Base-by-base conservation (phyloP, 202 grass and related monocot genomes). In the Panicum hallii region DNA sequence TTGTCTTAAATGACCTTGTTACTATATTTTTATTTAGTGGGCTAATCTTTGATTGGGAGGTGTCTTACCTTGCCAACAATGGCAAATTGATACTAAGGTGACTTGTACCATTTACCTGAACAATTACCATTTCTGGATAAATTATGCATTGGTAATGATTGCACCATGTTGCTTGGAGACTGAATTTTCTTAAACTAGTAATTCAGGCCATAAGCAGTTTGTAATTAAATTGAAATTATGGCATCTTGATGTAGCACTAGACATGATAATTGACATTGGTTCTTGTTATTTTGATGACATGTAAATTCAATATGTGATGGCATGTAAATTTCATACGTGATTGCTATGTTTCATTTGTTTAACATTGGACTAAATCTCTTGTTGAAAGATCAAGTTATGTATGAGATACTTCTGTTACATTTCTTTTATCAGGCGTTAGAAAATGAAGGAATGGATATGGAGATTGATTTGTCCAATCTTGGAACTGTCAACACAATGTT, bases 381-480 rank as follows among this genome's bases (percentile, higher is more conserved):
- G 11, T 74, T 60, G n/a, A 62, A 83, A 84, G 10, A 75, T 48
- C 8, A 75, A 58, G 40, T 80, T 52, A 60, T 82, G 62, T 40
- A n/a, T 58, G 76, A 81, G 17, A 41, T 38, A 32, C 60, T 60
- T 9, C 73, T 84, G 6, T 80, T 72, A n/a, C 44, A 80, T 26
- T 55, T 46, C 1, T 54, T 61, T 78, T 88, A 46, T 65, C 81
- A 98, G 95, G 96, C 93, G 7, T 88, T 99, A 70, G 96, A 99
- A 92, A 94, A 79, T 84, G 96, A 99, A 83, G 93, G 96, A 83
- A 99, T 96, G 90, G 96, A 99, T 87, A 92, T 99, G 96, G 96
- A 99, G 88, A 99, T 99, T 90, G 96, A 99, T 87, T 87, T 99
- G 71, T 99, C 96, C 43, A 99, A 96, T 89, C 96, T 99, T 82